phyloP scores from a whole-genome alignment of 495 filamentous ascomycete species.

The Tuber brumale region DNA sequence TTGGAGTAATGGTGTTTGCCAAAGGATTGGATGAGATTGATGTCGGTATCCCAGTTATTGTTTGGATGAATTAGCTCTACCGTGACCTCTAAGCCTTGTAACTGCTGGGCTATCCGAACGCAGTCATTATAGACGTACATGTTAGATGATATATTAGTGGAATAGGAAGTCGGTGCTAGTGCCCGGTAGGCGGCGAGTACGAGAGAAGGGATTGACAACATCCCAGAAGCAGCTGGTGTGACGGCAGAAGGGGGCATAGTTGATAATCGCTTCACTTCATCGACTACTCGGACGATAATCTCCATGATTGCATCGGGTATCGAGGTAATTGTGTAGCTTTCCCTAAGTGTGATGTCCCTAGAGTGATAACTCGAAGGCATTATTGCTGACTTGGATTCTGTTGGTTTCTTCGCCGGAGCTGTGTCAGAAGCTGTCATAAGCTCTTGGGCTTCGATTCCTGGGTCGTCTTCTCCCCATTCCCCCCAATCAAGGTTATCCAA shows the following conservation, averaged over 20 bases:
- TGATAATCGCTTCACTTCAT: constrained; percentile 19
- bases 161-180: constrained; percentile 73
- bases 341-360: constrained; percentile 69
- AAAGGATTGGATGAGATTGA: constrained; percentile 66
- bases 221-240: constrained; percentile 62
- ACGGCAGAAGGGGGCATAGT: constrained; percentile 50
- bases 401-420: constrained; percentile 17
- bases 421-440: constrained; percentile 20
- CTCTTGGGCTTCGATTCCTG: constrained; percentile 23
- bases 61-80: constrained; percentile 51
- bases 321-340: constrained; percentile 79
- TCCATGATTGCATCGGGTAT: constrained; percentile 70
- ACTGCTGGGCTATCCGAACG: constrained; percentile 63
- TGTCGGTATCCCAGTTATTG: constrained; percentile 61
- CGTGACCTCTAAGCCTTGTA: constrained; percentile 41
- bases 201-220: constrained; percentile 75
- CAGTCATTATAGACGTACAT: constrained; percentile 90
- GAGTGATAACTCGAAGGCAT: constrained; percentile 19
- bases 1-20: constrained; percentile 76
- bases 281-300: constrained; percentile 61
- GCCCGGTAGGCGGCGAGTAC: constrained; percentile 88
- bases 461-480: constrained; percentile 36
- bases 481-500: constrained; percentile 41
- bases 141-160: constrained; percentile 42
- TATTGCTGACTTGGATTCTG: constrained; percentile 14